Evolutionary conservation across 805 yeast species (phyloP).

Genomic region (Ogataea saltuana): DNA sequence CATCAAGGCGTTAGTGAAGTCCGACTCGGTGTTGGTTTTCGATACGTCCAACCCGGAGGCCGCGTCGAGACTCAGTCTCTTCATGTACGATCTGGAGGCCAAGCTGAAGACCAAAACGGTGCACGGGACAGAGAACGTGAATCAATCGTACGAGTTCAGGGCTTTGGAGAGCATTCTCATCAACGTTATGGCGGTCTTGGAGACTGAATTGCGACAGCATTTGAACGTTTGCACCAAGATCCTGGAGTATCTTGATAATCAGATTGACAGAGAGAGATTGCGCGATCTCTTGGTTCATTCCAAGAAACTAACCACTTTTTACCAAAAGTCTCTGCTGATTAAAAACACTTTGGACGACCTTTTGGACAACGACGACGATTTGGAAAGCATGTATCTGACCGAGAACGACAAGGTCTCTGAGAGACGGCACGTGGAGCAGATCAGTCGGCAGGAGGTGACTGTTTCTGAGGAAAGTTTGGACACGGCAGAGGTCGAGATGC

Average conservation of each 20-base stretch:
- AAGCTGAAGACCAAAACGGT: slow-evolving; percentile 51
- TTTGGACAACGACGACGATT: slow-evolving; percentile 82
- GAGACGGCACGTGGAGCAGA: slow-evolving; percentile 1
- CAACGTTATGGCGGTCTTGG: slow-evolving; percentile 77
- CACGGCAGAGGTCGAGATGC: slow-evolving; percentile 77
- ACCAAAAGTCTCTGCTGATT: slow-evolving; percentile 73
- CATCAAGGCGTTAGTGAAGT: slow-evolving; percentile 85
- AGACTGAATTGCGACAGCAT: slow-evolving; percentile 68
- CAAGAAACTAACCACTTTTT: slow-evolving; percentile 67
- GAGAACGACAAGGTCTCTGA: slow-evolving; percentile 3
- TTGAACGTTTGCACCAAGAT: slow-evolving; percentile 59
- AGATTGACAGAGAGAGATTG: slow-evolving; percentile 73
- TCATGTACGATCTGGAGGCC: slow-evolving; percentile 81
- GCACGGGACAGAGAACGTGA: slow-evolving; percentile 32
- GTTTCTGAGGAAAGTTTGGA: slow-evolving; percentile 22
- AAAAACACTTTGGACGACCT: slow-evolving; percentile 81
- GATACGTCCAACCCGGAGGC: slow-evolving; percentile 67
- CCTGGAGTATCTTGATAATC: slow-evolving; percentile 70
- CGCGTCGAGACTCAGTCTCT: slow-evolving; percentile 70
- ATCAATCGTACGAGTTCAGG: slow-evolving; percentile 71
- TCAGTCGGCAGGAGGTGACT: slow-evolving; percentile 1
- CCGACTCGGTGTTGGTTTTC: slow-evolving; percentile 77
- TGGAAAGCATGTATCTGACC: slow-evolving; percentile 75
- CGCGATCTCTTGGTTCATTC: slow-evolving; percentile 73
- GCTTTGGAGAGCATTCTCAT: slow-evolving; percentile 82